These are phyloP conservation scores for Wickerhamomyces hampshirensis DNA, from an alignment of 805 yeast species.

Conservation along the genomic window DNA sequence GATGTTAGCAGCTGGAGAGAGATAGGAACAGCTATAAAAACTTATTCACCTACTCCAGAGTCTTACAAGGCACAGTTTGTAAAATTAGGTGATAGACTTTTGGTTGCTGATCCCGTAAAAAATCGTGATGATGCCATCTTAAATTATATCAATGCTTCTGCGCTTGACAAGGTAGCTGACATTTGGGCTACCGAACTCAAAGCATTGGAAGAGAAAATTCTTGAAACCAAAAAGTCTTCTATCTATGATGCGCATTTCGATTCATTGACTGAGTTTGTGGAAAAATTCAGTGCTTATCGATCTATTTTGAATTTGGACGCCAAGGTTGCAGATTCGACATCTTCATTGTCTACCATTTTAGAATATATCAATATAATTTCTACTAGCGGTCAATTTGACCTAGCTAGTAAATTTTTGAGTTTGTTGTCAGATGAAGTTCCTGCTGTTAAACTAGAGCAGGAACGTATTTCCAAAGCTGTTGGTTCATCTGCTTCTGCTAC, in stretches of 20 bases:
- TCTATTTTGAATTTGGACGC: constrained; percentile 37
- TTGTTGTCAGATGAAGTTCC: constrained; percentile 72
- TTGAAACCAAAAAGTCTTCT: constrained; percentile 38
- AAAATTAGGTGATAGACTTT: constrained; percentile 74
- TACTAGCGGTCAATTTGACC: constrained; percentile 75
- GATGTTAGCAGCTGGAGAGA: constrained; percentile 80
- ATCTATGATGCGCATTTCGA: constrained; percentile 81
- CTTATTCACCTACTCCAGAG: constrained; percentile 43
- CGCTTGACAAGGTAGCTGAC: constrained; percentile 69
- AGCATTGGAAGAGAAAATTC: constrained; percentile 38
- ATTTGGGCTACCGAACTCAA: constrained; percentile 82
- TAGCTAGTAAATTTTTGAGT: constrained; percentile 67
- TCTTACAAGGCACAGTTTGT: constrained; percentile 53
- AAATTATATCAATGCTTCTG: constrained; percentile 75
- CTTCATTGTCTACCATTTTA: constrained; percentile 47
- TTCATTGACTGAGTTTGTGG: constrained; percentile 76
- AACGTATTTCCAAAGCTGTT: constrained; percentile 69
- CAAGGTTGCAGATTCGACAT: constrained; percentile 22
- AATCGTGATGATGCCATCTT: constrained; percentile 70
- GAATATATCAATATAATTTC: constrained; percentile 82
- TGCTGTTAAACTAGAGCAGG: constrained; percentile 68
- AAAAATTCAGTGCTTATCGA: constrained; percentile 74
- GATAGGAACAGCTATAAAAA: constrained; percentile 63
- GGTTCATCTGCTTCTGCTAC: constrained; percentile 27
- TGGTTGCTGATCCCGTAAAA: constrained; percentile 38